These are phyloP conservation scores for Marasmius tenuissimus DNA, from an alignment of 1,284 basidiomycete species.

Conservation along the genomic window DNA sequence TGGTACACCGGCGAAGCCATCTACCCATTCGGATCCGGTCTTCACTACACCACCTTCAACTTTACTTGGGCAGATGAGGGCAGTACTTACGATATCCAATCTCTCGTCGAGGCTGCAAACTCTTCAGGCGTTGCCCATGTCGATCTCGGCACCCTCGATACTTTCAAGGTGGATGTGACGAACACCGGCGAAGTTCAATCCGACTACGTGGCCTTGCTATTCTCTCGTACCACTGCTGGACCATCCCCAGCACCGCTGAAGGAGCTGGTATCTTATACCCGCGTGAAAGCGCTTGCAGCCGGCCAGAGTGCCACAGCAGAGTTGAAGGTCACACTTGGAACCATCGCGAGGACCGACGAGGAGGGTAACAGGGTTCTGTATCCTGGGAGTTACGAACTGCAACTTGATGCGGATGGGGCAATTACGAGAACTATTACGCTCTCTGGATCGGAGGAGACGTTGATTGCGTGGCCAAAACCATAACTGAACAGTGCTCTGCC, in stretches of 20 bases:
- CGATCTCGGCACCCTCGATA: slow-evolving; percentile 48
- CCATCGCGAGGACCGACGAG: slow-evolving; percentile 48
- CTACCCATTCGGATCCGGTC: slow-evolving; percentile 50
- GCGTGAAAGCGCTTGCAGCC: slow-evolving; percentile 40
- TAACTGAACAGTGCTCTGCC: too few species aligned
- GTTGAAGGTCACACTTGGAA: slow-evolving; percentile 47
- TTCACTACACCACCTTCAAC: slow-evolving; percentile 54
- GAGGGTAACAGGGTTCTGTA: slow-evolving; percentile 47
- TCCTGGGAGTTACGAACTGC: slow-evolving; percentile 45
- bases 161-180: slow-evolving; percentile 44
- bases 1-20: slow-evolving; percentile 53
- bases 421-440: slow-evolving; percentile 32
- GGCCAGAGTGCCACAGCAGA: slow-evolving; percentile 35
- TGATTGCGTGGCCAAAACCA: slow-evolving; percentile 38
- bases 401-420: slow-evolving; percentile 38
- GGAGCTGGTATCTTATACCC: slow-evolving; percentile 48
- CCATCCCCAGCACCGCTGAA: slow-evolving; percentile 53
- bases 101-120: slow-evolving; percentile 30
- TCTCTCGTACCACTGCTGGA: slow-evolving; percentile 46
- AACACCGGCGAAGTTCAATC: slow-evolving; percentile 51
- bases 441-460: slow-evolving; percentile 38
- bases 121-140: slow-evolving; percentile 23
- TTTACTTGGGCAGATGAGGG: slow-evolving; percentile 32
- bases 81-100: slow-evolving; percentile 39
- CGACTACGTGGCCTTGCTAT: slow-evolving; percentile 57